phyloP scores from a whole-genome alignment of 768 basidiomycete genomes.

The Kwoniella pini region DNA sequence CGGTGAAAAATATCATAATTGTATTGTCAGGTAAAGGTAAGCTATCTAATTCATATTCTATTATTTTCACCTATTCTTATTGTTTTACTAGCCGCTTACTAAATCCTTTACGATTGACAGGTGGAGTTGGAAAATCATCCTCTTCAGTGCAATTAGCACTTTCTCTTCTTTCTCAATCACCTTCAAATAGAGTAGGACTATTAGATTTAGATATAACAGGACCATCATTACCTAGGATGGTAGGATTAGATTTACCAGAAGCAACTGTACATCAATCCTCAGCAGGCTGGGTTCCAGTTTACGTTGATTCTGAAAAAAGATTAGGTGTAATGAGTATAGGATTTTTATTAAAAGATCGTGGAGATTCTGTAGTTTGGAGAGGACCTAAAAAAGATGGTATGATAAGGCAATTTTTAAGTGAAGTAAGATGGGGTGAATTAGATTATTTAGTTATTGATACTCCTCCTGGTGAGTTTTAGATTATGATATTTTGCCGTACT shows the following conservation, averaged over 20 bases:
- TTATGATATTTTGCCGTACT: too few species aligned
- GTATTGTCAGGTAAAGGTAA: slow-evolving; percentile 87
- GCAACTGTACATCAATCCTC: slow-evolving; percentile 89
- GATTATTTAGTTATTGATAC: slow-evolving; percentile 96
- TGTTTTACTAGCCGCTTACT: neutral
- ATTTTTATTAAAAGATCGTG: slow-evolving; percentile 83
- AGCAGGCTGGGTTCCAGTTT: slow-evolving; percentile 97
- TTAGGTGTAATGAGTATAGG: slow-evolving; percentile 96
- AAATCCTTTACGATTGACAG: slow-evolving; percentile 11
- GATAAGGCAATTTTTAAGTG: slow-evolving; percentile 96
- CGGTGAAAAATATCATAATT: slow-evolving; percentile 81
- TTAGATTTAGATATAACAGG: slow-evolving; percentile 93
- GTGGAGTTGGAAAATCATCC: slow-evolving; percentile 97
- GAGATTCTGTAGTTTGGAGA: slow-evolving; percentile 95
- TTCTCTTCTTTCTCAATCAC: slow-evolving; percentile 68
- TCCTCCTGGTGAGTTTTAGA: slow-evolving; percentile 73
- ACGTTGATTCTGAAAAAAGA: slow-evolving; percentile 75
- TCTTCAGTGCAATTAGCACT: slow-evolving; percentile 89
- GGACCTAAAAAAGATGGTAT: slow-evolving; percentile 99
- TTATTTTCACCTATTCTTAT: too few species aligned
- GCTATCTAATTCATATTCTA: neutral
- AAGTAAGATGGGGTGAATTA: slow-evolving; percentile 96
- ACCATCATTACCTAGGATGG: slow-evolving; percentile 92
- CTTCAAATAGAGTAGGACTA: slow-evolving; percentile 74
- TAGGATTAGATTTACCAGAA: slow-evolving; percentile 67